phyloP scores from a whole-genome alignment of 2,329 filamentous ascomycete species.

The Raffaelea arxii region DNA sequence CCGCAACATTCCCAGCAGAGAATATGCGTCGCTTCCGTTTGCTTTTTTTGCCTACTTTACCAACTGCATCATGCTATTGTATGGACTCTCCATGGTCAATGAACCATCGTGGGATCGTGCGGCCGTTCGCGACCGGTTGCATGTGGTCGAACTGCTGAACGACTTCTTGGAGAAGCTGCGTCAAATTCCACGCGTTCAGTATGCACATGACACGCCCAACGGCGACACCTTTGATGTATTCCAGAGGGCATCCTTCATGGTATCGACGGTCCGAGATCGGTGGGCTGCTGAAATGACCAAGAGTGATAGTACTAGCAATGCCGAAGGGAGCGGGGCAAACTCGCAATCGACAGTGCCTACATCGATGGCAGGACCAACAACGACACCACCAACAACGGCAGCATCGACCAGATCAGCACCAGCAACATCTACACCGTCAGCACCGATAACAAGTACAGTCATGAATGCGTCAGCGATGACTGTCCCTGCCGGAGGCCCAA shows the following conservation, averaged over 20 bases:
- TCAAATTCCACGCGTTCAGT: slow-evolving; percentile 9
- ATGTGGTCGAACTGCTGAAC: slow-evolving; percentile 21
- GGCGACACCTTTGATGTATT: slow-evolving; percentile 6
- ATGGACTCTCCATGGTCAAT: slow-evolving; percentile 22
- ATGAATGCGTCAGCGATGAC: no score
- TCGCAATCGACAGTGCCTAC: background rate
- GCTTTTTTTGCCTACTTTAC: slow-evolving; percentile 23
- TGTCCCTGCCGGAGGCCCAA: no score
- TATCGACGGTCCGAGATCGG: slow-evolving; percentile 8
- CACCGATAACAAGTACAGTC: no score
- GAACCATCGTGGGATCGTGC: slow-evolving; percentile 29
- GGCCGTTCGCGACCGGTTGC: slow-evolving; percentile 20
- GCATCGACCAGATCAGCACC: background rate
- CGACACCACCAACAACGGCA: background rate
- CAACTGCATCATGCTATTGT: slow-evolving; percentile 22
- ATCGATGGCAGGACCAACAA: background rate
- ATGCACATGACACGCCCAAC: background rate
- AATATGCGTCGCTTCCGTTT: slow-evolving; percentile 24
- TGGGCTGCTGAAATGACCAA: slow-evolving; percentile 6
- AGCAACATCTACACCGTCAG: no score
- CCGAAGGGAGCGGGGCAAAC: background rate
- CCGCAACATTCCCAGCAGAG: slow-evolving; percentile 18
- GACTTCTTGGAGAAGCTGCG: slow-evolving; percentile 14
- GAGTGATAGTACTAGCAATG: background rate
- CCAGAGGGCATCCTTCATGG: slow-evolving; percentile 1